Evolutionary conservation across 73 alveolate genomes (phyloP), one percentile per base, ranked within the genome.

Genomic region (Paraurostyla sp.): DNA sequence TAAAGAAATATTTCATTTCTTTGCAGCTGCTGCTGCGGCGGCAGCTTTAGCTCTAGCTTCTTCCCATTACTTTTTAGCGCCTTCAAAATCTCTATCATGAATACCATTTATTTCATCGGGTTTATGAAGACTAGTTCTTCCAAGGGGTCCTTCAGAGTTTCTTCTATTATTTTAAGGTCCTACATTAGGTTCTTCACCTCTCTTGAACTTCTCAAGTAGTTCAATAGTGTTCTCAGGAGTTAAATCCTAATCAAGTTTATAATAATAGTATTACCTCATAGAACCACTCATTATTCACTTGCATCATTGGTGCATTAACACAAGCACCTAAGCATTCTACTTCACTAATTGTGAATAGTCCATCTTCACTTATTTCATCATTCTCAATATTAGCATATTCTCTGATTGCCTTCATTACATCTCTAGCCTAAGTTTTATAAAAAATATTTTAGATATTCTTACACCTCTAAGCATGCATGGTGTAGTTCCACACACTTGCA

Each of bases 271-370:
- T n/a, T n/a, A n/a, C n/a, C 81, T 96, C 99, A 85, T 96, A 96
- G 73, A 96, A 96, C 95, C 95, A 94, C 87, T 96, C 97, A 60
- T 94, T 91, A 76, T 94, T 94, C 27, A 96, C 99, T 87, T 96
- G 94, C 93, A 96, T 89, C 99, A 96, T 96, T 7, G 99, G 99
- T 18, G 99, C 99, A 76, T 96, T 96, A 20, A 95, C 95, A 73
- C 99, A 96, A 1, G 99, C 99, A 45, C 99, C 99, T 43, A 96
- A 69, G 92, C 99, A 96, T 85, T 96, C 99, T 13, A 96, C 99
- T 59, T 96, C 98, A 82, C 91, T 81, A 13, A 96, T 90, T 15
- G 99, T 96, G 86, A 93, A 96, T 48, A 94, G 71, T 25, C 97
- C 98, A 86, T 96, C 99, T 52, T 57, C 90, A 33, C 97, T 58